Evolutionary conservation across 2,329 filamentous ascomycete genomes (phyloP), one percentile per base, ranked within the genome.

Genomic region (Nothophoma quercina): DNA sequence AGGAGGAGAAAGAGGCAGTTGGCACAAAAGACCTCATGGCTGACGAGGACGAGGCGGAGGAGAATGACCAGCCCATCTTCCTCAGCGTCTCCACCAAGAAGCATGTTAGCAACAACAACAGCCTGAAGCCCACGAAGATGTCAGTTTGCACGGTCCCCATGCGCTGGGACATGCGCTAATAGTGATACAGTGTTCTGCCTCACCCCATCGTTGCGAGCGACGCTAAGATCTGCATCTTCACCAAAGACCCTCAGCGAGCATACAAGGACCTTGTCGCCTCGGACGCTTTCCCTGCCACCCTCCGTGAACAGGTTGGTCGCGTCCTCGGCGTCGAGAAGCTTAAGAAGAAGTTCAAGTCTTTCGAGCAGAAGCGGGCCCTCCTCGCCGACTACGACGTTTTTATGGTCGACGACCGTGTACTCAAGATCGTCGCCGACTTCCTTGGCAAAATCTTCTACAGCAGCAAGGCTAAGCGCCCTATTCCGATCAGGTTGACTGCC

Each of bases 371-470:
- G 60, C 84, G 95, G 60, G 91, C 95, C 75, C 84, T 99, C 28
- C 84, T 88, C 58, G 80, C 86, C 35, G 91, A 96, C 75, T 91
- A 97, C 75, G 95, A 98, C 72, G 79, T 98, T 50, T 98, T 99
- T 79, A 83, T 99, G 51, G 93, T 90, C 44, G 95, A 99, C 73
- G 90, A 96, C 70, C 84, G 95, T 40, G 89, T 99, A 48, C 78
- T 87, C 57, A 84, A 83, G 52, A 80, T 83, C 55, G 82, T 98
- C 54, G 91, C 93, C 50, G 84, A 85, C 60, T 80, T 87, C 2
- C 85, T 99, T 10, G 95, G 93, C 65, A 98, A 96, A 80, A 88
- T 88, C 1, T 98, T 99, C 75, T 98, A 95, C 84, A 89, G 92
- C 79, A 83, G 79, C 50, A 90, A 88, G 13, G 78, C 78, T 59